Evolutionary conservation across 106 monocot genomes (phyloP), one percentile per base, ranked within the genome.

Genomic region (Acanthochlamys bracteata): DNA sequence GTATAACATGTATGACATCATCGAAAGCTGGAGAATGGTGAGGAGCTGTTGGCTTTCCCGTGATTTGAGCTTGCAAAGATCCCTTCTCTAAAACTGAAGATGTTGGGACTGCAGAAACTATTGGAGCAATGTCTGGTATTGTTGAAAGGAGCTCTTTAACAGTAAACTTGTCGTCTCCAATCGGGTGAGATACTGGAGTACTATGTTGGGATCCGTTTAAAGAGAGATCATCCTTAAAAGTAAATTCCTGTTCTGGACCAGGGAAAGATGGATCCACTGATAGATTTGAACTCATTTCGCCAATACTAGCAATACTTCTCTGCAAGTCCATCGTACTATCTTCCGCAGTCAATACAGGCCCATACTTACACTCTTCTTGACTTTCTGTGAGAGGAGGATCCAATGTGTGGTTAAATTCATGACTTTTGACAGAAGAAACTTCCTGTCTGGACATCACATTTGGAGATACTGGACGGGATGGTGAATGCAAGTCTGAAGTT

Each of bases 1-100:
- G 72, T 62, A 96, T 96, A 3, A 96, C 90, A 61, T 85, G 95
- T 63, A 90, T 88, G 8, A 88, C 75, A 69, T 96, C 95, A 54
- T 84, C 82, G 73, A 84, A 84, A 43, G 82, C 81, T 2, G 86
- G 82, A 40, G 79, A 63, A 42, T 80, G 52, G 76, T 86, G 81
- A 59, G 71, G 20, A 40, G 76, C 57, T 24, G 40, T 20, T 19
- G 57, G 10, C 53, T 75, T 86, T 41, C 83, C 80, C 8, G 60
- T 13, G 6, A 53, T 57, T 45, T 79, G 85, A 53, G 43, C 70
- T n/a, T 59, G 63, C 14, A 64, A 13, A 60, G 68, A 41, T 55
- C 55, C 72, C 57, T 69, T 85, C 41, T 79, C 74, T 21, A 62
- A 0, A n/a, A 42, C 14, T 17, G 54, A 55, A 11, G 24, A 72